Evolutionary conservation across 495 filamentous ascomycete species (phyloP).

Genomic region (Podospora appendiculata): DNA sequence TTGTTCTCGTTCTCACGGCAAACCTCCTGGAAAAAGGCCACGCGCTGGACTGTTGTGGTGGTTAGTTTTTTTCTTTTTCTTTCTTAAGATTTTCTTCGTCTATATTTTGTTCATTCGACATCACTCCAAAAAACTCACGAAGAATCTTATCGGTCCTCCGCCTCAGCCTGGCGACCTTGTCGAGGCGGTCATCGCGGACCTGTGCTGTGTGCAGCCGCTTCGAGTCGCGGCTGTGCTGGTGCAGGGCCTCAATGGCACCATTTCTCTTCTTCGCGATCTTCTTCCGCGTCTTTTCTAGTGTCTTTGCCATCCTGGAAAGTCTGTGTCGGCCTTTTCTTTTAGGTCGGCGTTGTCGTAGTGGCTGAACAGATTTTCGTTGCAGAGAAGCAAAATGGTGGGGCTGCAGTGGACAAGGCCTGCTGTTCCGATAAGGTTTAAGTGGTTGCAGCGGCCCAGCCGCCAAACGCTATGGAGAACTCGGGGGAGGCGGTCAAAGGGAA

Average conservation of each 20-base stretch:
- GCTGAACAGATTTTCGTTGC: constrained; percentile 1
- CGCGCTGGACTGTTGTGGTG: constrained; percentile 26
- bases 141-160: constrained; percentile 61
- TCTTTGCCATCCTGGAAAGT: constrained; percentile 58
- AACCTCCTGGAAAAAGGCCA: constrained; percentile 61
- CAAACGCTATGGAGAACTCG: neutral
- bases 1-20: constrained; percentile 43
- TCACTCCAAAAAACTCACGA: constrained; percentile 35
- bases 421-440: constrained; percentile 18
- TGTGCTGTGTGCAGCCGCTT: constrained; percentile 65
- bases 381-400: constrained; percentile 19
- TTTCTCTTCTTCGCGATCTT: constrained; percentile 73
- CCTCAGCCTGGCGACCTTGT: constrained; percentile 52
- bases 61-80: constrained; percentile 44
- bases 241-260: constrained; percentile 56
- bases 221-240: constrained; percentile 76
- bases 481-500: neutral
- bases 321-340: too few species aligned
- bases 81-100: neutral
- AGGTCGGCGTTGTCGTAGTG: neutral
- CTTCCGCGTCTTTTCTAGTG: constrained; percentile 72
- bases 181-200: constrained; percentile 68
- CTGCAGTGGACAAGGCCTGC: neutral
- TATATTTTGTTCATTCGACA: neutral
- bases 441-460: constrained; percentile 5